Evolutionary conservation across 148 eudicot genomes (phyloP).

Genomic region (Drosera capensis): DNA sequence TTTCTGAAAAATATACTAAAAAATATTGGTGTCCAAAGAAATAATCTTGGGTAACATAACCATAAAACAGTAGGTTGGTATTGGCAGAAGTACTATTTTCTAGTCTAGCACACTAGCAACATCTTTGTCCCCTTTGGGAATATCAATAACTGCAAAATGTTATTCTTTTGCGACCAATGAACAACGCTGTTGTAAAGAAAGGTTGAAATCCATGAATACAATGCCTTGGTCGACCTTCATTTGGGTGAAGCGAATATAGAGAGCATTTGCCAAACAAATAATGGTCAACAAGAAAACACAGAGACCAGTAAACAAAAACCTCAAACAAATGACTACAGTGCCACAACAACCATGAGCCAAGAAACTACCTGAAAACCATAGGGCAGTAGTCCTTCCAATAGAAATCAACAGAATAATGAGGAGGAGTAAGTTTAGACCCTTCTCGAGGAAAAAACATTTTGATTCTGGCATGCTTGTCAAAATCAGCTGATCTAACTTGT

Average conservation of each 20-base stretch:
- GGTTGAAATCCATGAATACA: too few relatives aligned
- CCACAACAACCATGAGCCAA: not conserved
- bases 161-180: too few relatives aligned
- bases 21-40: not conserved
- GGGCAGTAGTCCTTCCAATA: conserved; percentile 98
- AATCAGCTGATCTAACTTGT: conserved; percentile 85
- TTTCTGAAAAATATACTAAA: conserved; percentile 35
- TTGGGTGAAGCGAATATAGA: too few relatives aligned
- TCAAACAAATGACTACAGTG: not conserved
- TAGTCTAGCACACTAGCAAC: too few relatives aligned
- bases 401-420: conserved; percentile 75
- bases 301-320: conserved; percentile 1
- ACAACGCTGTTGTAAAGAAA: too few relatives aligned
- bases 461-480: conserved; percentile 74
- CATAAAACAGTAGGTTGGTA: too few relatives aligned
- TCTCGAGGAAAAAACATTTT: conserved; percentile 77
- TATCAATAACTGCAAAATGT: too few relatives aligned
- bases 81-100: too few relatives aligned
- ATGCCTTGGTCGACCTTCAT: too few relatives aligned
- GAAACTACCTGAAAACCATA: conserved; percentile 83
- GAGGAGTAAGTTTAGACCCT: conserved; percentile 86
- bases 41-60: too few relatives aligned
- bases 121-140: too few relatives aligned
- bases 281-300: not conserved
- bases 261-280: too few relatives aligned